A percentile compares a stretch with the other conserved stretches of the same genome.
These are phyloP conservation scores for Cetradonia linearis DNA, from an alignment of 495 filamentous ascomycete genomes.

Conservation along the genomic window DNA sequence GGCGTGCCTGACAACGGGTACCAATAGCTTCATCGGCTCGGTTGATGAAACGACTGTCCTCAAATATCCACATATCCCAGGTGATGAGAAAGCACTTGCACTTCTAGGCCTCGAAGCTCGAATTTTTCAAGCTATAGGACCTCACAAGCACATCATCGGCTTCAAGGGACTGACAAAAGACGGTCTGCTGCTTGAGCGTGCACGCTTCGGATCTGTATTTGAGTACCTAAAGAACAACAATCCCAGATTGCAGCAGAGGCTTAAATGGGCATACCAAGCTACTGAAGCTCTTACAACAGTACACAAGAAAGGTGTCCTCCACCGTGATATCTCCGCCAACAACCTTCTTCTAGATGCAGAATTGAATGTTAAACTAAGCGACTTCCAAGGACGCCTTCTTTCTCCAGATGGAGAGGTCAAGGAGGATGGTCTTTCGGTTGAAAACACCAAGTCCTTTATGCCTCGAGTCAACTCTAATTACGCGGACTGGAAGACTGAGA, in stretches of 20 bases:
- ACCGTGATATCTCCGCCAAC: conserved; percentile 17
- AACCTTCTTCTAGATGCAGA: conserved; percentile 19
- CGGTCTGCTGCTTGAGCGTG: conserved; percentile 18
- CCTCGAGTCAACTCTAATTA: conserved; percentile 17
- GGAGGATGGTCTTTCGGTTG: conserved; percentile 12
- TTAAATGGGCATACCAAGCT: conserved; percentile 15
- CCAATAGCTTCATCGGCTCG: neutral
- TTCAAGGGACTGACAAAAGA: conserved; percentile 14
- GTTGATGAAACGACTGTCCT: conserved; percentile 1
- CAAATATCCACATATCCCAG: conserved; percentile 15
- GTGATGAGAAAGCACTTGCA: conserved; percentile 5
- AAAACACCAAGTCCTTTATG: conserved; percentile 19
- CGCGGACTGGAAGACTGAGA: conserved; percentile 17
- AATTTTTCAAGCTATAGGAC: conserved; percentile 14
- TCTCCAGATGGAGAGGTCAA: conserved; percentile 8
- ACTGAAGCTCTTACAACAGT: conserved; percentile 17
- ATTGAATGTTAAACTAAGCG: conserved; percentile 20
- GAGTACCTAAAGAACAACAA: conserved; percentile 11
- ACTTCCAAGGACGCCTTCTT: conserved; percentile 21
- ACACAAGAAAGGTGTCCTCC: conserved; percentile 15
- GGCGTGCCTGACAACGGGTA: neutral
- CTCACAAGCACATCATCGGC: conserved; percentile 14
- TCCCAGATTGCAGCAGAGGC: conserved; percentile 1
- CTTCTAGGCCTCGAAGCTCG: conserved; percentile 15
- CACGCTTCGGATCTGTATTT: conserved; percentile 8